Percentiles rank a stretch among this genome's conserved stretches.
phyloP scores from a whole-genome alignment of 2,329 filamentous ascomycete genomes.

The Colletotrichum sp. region DNA sequence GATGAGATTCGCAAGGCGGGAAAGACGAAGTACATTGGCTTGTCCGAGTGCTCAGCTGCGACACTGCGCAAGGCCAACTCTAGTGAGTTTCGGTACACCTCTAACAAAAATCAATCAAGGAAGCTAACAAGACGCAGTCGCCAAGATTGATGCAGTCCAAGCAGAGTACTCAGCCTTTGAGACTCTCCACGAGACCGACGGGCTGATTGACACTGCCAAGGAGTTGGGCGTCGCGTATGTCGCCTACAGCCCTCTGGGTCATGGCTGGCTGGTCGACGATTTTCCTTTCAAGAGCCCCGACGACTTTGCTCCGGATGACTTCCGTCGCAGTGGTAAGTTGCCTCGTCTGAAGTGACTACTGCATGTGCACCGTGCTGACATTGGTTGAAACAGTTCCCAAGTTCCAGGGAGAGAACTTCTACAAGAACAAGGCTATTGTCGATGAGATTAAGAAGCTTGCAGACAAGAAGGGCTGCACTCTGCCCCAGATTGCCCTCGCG shows the following conservation, averaged over 20 bases:
- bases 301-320: slow-evolving; percentile 48
- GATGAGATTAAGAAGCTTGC: slow-evolving; percentile 46
- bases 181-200: slow-evolving; percentile 27
- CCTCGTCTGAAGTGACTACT: neutral
- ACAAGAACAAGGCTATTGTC: slow-evolving; percentile 45
- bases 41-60: slow-evolving; percentile 50
- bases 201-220: slow-evolving; percentile 43
- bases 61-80: slow-evolving; percentile 49
- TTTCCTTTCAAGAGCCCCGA: slow-evolving; percentile 46
- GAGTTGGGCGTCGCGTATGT: slow-evolving; percentile 48
- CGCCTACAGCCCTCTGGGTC: slow-evolving; percentile 50
- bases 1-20: slow-evolving; percentile 49
- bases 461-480: slow-evolving; percentile 33
- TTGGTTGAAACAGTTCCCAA: slow-evolving; percentile 28
- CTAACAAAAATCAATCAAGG: neutral
- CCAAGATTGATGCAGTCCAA: slow-evolving; percentile 50
- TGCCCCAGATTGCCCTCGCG: slow-evolving; percentile 41
- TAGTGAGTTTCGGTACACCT: slow-evolving; percentile 31
- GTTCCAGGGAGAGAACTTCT: slow-evolving; percentile 49
- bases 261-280: slow-evolving; percentile 51
- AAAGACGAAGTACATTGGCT: slow-evolving; percentile 53
- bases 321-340: slow-evolving; percentile 40
- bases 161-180: slow-evolving; percentile 45
- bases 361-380: slow-evolving; percentile 22
- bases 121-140: slow-evolving; percentile 35